Evolutionary conservation across 306 rosid species (phyloP).

Genomic region (Datisca glomerata): DNA sequence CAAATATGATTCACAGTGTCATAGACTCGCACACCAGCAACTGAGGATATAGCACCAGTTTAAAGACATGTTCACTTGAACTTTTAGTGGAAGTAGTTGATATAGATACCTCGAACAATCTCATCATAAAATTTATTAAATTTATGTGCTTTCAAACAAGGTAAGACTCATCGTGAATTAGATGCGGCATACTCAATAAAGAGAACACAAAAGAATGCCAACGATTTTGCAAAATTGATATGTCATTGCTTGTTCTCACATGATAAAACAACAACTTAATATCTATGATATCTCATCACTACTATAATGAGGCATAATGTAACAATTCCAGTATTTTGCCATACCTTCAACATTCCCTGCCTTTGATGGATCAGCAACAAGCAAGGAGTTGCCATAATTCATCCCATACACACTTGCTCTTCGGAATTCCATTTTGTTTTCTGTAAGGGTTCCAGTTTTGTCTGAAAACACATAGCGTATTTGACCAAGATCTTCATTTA

Average conservation of each 20-base stretch:
- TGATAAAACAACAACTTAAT: background rate
- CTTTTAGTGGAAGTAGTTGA: too few relatives aligned
- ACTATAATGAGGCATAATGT: background rate
- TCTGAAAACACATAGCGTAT: slow-evolving; percentile 87
- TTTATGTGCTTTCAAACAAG: too few relatives aligned
- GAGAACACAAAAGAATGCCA: background rate
- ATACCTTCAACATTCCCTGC: slow-evolving; percentile 35
- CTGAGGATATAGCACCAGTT: too few relatives aligned
- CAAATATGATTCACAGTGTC: too few relatives aligned
- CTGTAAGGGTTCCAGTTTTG: slow-evolving; percentile 96
- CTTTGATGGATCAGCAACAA: slow-evolving; percentile 16
- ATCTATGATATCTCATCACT: too few relatives aligned
- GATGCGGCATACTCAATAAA: background rate
- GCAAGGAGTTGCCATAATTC: slow-evolving; percentile 43
- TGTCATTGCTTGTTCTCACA: background rate
- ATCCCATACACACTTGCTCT: slow-evolving; percentile 73
- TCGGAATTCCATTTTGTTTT: slow-evolving; percentile 93
- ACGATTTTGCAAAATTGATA: background rate
- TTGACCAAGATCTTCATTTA: slow-evolving; percentile 97
- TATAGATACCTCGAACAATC: too few relatives aligned
- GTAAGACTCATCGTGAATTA: background rate
- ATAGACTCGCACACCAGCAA: too few relatives aligned
- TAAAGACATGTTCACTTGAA: too few relatives aligned
- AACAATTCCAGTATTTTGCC: background rate
- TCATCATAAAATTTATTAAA: too few relatives aligned